Evolutionary conservation across 495 filamentous ascomycete genomes (phyloP).

Genomic region (Aspergillus asperescens): DNA sequence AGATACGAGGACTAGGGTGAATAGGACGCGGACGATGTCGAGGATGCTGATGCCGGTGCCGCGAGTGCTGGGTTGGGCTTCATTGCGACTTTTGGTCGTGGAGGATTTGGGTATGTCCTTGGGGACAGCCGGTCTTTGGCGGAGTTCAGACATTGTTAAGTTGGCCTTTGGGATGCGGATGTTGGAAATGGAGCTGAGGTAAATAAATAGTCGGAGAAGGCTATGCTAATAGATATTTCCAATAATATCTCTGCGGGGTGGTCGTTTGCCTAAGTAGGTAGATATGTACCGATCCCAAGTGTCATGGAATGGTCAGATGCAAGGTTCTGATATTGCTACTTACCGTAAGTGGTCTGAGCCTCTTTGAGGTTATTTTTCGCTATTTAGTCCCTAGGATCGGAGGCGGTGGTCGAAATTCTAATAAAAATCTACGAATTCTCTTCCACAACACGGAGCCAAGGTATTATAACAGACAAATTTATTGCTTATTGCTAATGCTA

Average conservation of each 20-base stretch:
- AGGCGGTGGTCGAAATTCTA: too few species aligned
- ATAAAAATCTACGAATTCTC: too few species aligned
- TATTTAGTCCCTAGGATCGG: too few species aligned
- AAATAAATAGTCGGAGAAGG: neutral
- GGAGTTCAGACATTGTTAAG: slow-evolving; percentile 36
- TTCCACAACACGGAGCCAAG: too few species aligned
- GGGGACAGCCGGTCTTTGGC: slow-evolving; percentile 22
- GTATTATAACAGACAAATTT: too few species aligned
- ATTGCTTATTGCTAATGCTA: too few species aligned
- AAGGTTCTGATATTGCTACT: too few species aligned
- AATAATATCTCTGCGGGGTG: neutral
- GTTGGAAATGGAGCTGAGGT: neutral
- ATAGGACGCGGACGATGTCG: slow-evolving; percentile 72
- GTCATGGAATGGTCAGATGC: too few species aligned
- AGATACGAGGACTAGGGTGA: slow-evolving; percentile 62
- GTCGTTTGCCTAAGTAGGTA: neutral
- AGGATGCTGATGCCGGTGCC: slow-evolving; percentile 47
- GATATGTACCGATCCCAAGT: neutral
- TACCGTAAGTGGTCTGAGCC: too few species aligned
- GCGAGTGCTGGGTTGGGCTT: slow-evolving; percentile 9
- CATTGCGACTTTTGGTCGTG: slow-evolving; percentile 3
- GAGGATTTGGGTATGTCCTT: slow-evolving; percentile 4
- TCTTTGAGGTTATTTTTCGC: too few species aligned
- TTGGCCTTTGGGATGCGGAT: neutral
- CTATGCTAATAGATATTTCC: neutral